Evolutionary conservation across 805 yeast species (phyloP), one percentile per base, ranked within the genome.

Genomic region (Ogataea thermomethanolica): DNA sequence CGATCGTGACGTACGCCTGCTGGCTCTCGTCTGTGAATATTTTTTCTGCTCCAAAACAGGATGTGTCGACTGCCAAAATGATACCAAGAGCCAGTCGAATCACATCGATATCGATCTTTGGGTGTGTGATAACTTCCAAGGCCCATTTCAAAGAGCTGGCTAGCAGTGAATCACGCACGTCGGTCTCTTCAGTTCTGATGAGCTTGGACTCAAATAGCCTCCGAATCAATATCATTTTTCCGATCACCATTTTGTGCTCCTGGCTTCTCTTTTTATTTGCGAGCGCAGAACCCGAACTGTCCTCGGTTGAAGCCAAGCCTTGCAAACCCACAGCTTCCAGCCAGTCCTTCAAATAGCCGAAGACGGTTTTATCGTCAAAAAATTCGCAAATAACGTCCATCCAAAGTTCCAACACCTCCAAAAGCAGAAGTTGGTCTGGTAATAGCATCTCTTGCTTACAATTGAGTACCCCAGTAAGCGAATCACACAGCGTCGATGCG

Each of bases 31-130:
- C 61, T 10, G 55, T 51, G 10, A 55, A 56, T 8, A 46, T 38
- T 15, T 39, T 49, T 4, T 51, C 48, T 3, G 23, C 15, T 8
- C 63, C 62, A 41, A 51, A 58, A 21, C 53, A 43, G 5, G 48
- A 28, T 3, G 53, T 45, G 44, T 79, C 66, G 23, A 76, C 67
- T 12, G 81, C 69, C 29, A 79, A 62, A 51, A 83, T 55, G 17
- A 80, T 67, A 14, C 81, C 75, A 41, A 76, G 71, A 0, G 89
- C 83, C 46, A 84, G 63, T 59, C 95, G 71, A 1, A 80, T 57
- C 12, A 83, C 74, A 31, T 79, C 85, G 17, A 78, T 49, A 51
- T 77, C 84, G 30, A 63, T 51, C 13, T 63, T 62, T 1, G 73
- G 69, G 6, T 76, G 72, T 26, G 67, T 54, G 30, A 79, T 71